Base-by-base conservation (phyloP, 2,329 filamentous ascomycete species). In the Drechslerella dactyloides region DNA sequence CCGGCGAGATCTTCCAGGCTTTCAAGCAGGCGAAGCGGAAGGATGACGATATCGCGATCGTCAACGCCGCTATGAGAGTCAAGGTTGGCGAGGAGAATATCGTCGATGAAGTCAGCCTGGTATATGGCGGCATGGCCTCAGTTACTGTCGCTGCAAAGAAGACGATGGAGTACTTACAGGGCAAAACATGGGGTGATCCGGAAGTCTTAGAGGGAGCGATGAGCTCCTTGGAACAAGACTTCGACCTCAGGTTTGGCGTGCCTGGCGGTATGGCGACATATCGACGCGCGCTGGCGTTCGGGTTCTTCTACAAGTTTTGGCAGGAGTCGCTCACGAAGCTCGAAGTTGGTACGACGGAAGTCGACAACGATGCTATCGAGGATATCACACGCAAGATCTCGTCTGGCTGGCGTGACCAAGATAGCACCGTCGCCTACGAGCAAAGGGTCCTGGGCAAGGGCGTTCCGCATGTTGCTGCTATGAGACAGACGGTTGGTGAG, bases 251-350 rank as follows among this genome's bases (percentile, higher is more conserved):
- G 2, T 97, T 96, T 76, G 89, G 92, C 59, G 94, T 99, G 0
- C 94, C 93, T 0, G 94, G 94, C 75, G 94, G 94, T 40, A 99
- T 99, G 94, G 93, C 94, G 0, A 96, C 92, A 0, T 99, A 97
- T 78, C 85, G 94, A 27, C 96, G 94, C 78, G 90, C 92, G 0
- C 82, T 99, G 7, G 93, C 94, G 0, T 82, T 97, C 58, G 89
- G 93, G 1, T 96, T 99, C 83, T 97, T 97, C 81, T 97, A 97
- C 80, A 88, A 92, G 42, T 99, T 97, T 80, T 97, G 96, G 78
- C 90, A 97, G 77, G 93, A 97, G 73, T 85, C 93, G 0, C 83
- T 97, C 46, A 84, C 86, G 0, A 84, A 84, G 27, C 79, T 96
- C 0, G 81, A 84, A 19, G 83, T 77, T 2, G 75, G 75, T 73